These are phyloP conservation scores for Cyclocybe cylindracea DNA, from an alignment of 768 basidiomycete genomes.

Conservation along the genomic window DNA sequence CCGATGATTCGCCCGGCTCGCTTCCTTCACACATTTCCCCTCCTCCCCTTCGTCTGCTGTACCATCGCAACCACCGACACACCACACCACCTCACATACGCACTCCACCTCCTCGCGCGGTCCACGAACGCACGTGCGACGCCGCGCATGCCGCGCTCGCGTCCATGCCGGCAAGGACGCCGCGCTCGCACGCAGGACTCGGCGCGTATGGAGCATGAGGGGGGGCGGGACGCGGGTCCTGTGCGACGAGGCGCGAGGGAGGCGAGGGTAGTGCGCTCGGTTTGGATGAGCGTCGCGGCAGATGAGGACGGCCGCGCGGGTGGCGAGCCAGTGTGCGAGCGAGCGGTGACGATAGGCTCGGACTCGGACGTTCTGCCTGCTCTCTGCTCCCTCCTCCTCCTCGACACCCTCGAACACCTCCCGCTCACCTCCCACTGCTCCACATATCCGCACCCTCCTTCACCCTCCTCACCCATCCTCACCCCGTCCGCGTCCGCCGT, in stretches of 20 bases:
- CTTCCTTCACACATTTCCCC: too few species aligned
- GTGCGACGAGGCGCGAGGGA: constrained; percentile 32
- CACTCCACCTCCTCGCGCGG: constrained; percentile 49
- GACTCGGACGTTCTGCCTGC: neutral
- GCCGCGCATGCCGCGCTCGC: constrained; percentile 63
- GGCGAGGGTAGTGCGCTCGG: constrained; percentile 43
- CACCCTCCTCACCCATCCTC: too few species aligned
- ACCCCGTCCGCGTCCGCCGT: neutral
- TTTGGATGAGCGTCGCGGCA: constrained; percentile 44
- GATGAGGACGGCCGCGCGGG: constrained; percentile 38
- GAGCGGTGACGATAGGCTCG: constrained; percentile 4
- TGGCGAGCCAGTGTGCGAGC: constrained; percentile 32
- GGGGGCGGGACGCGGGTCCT: constrained; percentile 44
- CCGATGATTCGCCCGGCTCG: neutral
- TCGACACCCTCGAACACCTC: constrained; percentile 9
- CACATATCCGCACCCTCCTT: neutral
- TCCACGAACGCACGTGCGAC: constrained; percentile 60
- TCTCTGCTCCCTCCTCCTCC: constrained; percentile 6
- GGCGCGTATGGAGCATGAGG: constrained; percentile 54
- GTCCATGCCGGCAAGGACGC: constrained; percentile 48
- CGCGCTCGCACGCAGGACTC: constrained; percentile 49
- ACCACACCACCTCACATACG: constrained; percentile 63
- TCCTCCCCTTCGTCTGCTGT: too few species aligned
- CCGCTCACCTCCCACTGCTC: constrained; percentile 1
- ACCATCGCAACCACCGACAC: constrained; percentile 53